These are phyloP conservation scores for Adansonia gregorii DNA, from an alignment of 441 rosid species.

Conservation along the genomic window DNA sequence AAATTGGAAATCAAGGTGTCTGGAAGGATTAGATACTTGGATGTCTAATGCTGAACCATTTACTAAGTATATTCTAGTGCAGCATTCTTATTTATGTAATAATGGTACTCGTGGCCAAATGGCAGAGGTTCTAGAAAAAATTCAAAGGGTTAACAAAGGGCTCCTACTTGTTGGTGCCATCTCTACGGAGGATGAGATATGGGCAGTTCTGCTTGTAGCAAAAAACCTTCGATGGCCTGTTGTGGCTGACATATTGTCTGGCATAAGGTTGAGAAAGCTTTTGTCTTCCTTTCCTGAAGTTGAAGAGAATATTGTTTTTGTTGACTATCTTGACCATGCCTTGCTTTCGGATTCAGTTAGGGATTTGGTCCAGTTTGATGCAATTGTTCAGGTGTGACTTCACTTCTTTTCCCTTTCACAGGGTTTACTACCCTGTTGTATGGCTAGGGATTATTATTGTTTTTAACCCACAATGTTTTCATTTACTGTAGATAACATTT, in stretches of 20 bases:
- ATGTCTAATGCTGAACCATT: constrained; percentile 73
- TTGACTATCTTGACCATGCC: constrained; percentile 92
- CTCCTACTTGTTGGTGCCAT: constrained; percentile 77
- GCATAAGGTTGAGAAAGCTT: constrained; percentile 81
- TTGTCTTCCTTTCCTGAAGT: constrained; percentile 51
- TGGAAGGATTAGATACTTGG: constrained; percentile 86
- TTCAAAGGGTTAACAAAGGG: constrained; percentile 63
- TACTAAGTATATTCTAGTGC: constrained; percentile 70
- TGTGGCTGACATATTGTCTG: constrained; percentile 91
- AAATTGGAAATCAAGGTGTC: constrained; percentile 71
- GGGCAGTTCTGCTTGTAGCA: constrained; percentile 91
- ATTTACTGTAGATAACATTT: constrained; percentile 16
- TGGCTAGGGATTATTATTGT: not conserved
- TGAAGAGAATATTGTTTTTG: constrained; percentile 52
- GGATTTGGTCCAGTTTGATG: constrained; percentile 65
- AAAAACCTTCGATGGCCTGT: constrained; percentile 89
- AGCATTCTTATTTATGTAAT: constrained; percentile 43
- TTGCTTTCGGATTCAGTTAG: constrained; percentile 74
- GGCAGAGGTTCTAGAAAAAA: constrained; percentile 58
- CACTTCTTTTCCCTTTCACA: not conserved
- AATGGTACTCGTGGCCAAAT: constrained; percentile 40
- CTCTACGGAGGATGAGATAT: constrained; percentile 84
- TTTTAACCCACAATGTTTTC: not conserved
- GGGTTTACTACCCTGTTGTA: constrained; percentile 19
- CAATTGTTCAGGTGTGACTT: constrained; percentile 76